Percentiles rank a stretch among this genome's conserved stretches.
Conservation (phyloP, 2,329 filamentous ascomycete species). For the Dothistroma pini region DNA sequence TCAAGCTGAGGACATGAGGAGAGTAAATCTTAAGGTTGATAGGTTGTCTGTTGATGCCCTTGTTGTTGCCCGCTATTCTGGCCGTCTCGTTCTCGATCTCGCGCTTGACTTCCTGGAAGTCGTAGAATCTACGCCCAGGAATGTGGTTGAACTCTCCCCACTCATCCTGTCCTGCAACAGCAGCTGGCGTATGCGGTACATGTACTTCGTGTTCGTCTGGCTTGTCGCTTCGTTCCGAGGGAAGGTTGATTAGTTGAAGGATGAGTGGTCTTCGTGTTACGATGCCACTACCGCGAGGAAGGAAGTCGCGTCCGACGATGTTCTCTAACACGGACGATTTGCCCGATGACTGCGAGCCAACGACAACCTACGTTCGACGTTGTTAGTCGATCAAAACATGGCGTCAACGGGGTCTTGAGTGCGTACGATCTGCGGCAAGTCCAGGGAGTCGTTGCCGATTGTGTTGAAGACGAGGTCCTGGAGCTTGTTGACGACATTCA, state of each 20-base stretch:
- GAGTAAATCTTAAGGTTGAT: constrained; percentile 99
- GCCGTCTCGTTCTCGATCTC: constrained; percentile 98
- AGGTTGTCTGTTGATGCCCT: constrained; percentile 94
- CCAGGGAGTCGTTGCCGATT: constrained; percentile 96
- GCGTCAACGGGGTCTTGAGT: constrained; percentile 8
- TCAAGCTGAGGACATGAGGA: constrained; percentile 92
- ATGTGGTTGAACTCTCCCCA: constrained; percentile 99
- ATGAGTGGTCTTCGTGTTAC: constrained; percentile 92
- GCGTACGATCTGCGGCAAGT: constrained; percentile 94
- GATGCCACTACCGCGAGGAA: constrained; percentile 94
- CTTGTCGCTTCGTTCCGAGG: constrained; percentile 66
- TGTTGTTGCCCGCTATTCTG: constrained; percentile 92
- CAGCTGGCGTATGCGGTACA: constrained; percentile 73
- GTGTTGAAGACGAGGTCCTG: constrained; percentile 99
- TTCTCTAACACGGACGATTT: constrained; percentile 99
- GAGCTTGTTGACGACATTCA: constrained; percentile 94
- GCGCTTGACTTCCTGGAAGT: constrained; percentile 89
- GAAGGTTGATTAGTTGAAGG: constrained; percentile 96
- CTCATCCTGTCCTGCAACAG: constrained; percentile 62
- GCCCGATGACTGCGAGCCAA: constrained; percentile 95
- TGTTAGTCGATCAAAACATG: constrained; percentile 19
- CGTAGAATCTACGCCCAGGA: constrained; percentile 80
- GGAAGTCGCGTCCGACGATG: constrained; percentile 95
- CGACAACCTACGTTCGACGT: constrained; percentile 73
- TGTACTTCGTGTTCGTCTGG: constrained; percentile 61